phyloP scores from a whole-genome alignment of 2,329 filamentous ascomycete species.

The Dothidotthia symphoricarpi region DNA sequence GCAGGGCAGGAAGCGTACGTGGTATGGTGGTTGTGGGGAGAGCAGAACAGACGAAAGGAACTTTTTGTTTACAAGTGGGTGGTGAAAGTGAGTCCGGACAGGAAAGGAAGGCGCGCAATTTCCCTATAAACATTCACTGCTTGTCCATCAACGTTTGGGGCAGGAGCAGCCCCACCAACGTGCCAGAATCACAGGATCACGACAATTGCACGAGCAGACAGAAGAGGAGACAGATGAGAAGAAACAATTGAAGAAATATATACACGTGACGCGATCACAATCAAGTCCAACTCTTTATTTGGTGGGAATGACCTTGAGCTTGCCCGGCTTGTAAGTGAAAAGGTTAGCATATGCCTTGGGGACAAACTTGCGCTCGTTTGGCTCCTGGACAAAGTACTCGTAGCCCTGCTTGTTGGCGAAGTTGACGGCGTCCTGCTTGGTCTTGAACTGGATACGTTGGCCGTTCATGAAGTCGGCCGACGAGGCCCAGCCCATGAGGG shows the following conservation, averaged over 20 bases:
- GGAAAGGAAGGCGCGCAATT: no score
- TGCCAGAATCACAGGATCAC: neutral
- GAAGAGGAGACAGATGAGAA: slow-evolving; percentile 9
- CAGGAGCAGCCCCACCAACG: no score
- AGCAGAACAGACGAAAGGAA: no score
- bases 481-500: slow-evolving; percentile 97
- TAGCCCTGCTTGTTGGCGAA: slow-evolving; percentile 99
- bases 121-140: no score
- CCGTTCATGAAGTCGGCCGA: slow-evolving; percentile 94
- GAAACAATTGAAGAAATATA: slow-evolving; percentile 21
- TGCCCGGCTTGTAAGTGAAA: slow-evolving; percentile 80
- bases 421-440: slow-evolving; percentile 88
- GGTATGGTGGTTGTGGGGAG: no score
- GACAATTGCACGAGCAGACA: neutral
- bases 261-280: slow-evolving; percentile 19
- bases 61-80: no score
- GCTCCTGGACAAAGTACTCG: slow-evolving; percentile 98
- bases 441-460: slow-evolving; percentile 83
- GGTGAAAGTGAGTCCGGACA: no score
- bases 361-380: slow-evolving; percentile 78
- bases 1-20: no score
- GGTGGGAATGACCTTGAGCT: slow-evolving; percentile 77
- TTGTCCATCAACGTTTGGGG: no score
- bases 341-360: slow-evolving; percentile 98
- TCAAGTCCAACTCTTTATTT: slow-evolving; percentile 57